Evolutionary conservation across 208 protist genomes (phyloP).

Genomic region (Trypanosoma grayi): DNA sequence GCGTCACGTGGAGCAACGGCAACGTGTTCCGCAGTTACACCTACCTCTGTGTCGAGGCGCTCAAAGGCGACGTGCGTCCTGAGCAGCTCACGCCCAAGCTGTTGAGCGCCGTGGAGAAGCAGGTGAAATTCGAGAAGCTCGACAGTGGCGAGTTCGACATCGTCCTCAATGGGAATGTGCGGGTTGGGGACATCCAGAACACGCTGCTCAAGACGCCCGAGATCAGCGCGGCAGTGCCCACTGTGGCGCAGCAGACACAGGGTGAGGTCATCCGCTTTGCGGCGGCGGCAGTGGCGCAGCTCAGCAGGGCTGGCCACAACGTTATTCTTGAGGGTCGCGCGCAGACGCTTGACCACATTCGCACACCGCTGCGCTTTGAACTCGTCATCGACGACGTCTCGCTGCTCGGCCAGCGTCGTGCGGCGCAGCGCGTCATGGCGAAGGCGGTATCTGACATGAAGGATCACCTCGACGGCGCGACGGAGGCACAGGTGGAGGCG

Average conservation of each 20-base stretch:
- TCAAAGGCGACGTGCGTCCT: constrained; percentile 47
- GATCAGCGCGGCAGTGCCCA: constrained; percentile 76
- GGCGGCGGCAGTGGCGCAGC: constrained; percentile 51
- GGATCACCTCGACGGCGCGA: constrained; percentile 12
- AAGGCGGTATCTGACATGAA: constrained; percentile 50
- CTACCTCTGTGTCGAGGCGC: constrained; percentile 63
- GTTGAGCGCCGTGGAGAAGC: constrained; percentile 47
- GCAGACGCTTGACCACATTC: constrained; percentile 89
- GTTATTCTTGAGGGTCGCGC: constrained; percentile 88
- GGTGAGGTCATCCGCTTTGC: constrained; percentile 90
- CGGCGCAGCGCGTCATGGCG: constrained; percentile 89
- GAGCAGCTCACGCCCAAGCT: constrained; percentile 64
- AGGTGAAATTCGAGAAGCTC: constrained; percentile 64
- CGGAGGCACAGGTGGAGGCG: constrained; percentile 27
- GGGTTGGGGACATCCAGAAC: constrained; percentile 85
- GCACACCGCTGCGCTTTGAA: constrained; percentile 80
- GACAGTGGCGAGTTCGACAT: constrained; percentile 56
- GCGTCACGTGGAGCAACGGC: constrained; percentile 91
- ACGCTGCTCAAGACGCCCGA: constrained; percentile 82
- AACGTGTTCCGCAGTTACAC: constrained; percentile 93
- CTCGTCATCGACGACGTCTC: constrained; percentile 74
- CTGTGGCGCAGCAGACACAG: constrained; percentile 89
- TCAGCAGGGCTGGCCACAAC: constrained; percentile 80
- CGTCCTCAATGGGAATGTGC: constrained; percentile 58
- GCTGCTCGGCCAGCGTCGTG: constrained; percentile 80